Evolutionary conservation across 768 basidiomycete genomes (phyloP), one percentile per base, ranked within the genome.

Genomic region (Coprinopsis cinerea): DNA sequence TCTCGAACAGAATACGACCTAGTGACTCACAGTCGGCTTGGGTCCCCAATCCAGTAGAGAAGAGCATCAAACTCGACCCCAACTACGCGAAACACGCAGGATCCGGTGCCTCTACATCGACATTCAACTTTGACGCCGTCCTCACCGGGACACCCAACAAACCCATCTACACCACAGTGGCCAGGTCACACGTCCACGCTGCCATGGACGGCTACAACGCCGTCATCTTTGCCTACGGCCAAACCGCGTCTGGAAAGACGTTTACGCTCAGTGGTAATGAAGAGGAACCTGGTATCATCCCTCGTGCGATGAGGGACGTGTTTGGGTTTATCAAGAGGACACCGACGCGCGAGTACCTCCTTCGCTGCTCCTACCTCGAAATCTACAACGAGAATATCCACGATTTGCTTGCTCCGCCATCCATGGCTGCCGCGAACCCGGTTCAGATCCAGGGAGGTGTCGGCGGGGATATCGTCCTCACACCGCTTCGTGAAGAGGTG

Each of bases 131-230:
- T 55, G 87, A 90, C 56, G 79, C 85, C 30, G 75, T 92, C 51
- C 78, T 90, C 44, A 88, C 83, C 3, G 85, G 85, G 0, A 82
- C 85, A 1, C 80, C 83, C 27, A 92, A 89, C 67, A 88, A 88
- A 58, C 80, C 83, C 0, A 72, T 92, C 5, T 92, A 92, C 62
- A 80, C 76, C 35, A 78, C 83, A 3, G 82, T 86, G 14, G 90
- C 85, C 1, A 77, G 80, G 11, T 83, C 81, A 2, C 90, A 92
- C 59, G 88, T 91, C 1, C 81, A 79, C 49, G 90, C 93, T 2
- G 92, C 94, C 9, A 96, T 98, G 92, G 90, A 92, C 44, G 96
- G 96, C 15, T 98, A 82, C 74, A 97, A 98, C 64, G 81, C 93
- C 6, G 90, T 98, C 55, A 80, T 97, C 35, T 99, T 99, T 58